Evolutionary conservation across 1,284 basidiomycete genomes (phyloP).

Genomic region (Tetrapyrgos nigripes): DNA sequence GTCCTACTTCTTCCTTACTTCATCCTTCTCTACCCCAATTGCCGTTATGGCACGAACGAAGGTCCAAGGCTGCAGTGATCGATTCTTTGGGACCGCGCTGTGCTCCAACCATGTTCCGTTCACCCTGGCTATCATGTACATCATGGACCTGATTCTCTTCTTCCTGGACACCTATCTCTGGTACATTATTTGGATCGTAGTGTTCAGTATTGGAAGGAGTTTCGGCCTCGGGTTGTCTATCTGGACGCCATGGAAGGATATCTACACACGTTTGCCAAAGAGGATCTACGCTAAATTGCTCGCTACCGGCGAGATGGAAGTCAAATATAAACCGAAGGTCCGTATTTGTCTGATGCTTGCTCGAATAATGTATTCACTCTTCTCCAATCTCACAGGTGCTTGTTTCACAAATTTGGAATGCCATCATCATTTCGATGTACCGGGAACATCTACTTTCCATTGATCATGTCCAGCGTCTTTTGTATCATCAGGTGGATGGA

Average conservation of each 20-base stretch:
- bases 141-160: slow-evolving; percentile 95
- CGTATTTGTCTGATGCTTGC: slow-evolving; percentile 15
- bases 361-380: not conserved
- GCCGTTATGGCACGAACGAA: slow-evolving; percentile 92
- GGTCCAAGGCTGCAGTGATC: slow-evolving; percentile 87
- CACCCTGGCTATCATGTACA: slow-evolving; percentile 93
- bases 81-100: slow-evolving; percentile 76
- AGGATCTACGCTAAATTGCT: slow-evolving; percentile 95
- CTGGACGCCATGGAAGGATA: slow-evolving; percentile 98
- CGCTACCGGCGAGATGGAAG: slow-evolving; percentile 94
- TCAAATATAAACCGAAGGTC: slow-evolving; percentile 96
- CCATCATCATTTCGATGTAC: slow-evolving; percentile 98
- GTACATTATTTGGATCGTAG: slow-evolving; percentile 97
- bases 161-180: slow-evolving; percentile 98
- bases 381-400: slow-evolving; percentile 63
- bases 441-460: slow-evolving; percentile 95
- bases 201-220: slow-evolving; percentile 90
- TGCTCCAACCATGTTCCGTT: slow-evolving; percentile 92
- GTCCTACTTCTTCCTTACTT: slow-evolving; percentile 95
- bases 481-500: slow-evolving; percentile 93
- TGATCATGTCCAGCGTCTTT: slow-evolving; percentile 91
- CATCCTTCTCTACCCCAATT: slow-evolving; percentile 91
- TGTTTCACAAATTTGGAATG: slow-evolving; percentile 98
- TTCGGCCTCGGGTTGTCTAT: slow-evolving; percentile 92
- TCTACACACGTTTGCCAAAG: slow-evolving; percentile 94